Evolutionary conservation across 495 filamentous ascomycete species (phyloP).

Genomic region (Apiosordaria backusii): DNA sequence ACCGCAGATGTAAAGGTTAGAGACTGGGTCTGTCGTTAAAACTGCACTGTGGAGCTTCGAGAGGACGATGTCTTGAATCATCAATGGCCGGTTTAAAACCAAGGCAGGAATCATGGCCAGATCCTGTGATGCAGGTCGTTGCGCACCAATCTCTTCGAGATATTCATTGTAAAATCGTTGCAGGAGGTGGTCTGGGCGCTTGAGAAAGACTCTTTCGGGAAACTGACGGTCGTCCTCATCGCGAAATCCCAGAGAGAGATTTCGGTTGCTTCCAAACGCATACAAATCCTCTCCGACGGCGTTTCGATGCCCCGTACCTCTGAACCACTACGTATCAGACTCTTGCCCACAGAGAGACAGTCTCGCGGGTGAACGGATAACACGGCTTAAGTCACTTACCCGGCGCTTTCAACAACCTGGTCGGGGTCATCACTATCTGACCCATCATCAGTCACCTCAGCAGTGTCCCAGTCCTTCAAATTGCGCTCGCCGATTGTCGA

Average conservation of each 20-base stretch:
- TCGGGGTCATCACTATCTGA: conserved; percentile 41
- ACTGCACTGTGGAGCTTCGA: conserved; percentile 92
- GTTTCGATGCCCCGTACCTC: neutral
- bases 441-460: conserved; percentile 32
- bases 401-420: conserved; percentile 20
- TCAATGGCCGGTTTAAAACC: conserved; percentile 63
- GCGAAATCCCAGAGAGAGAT: conserved; percentile 84
- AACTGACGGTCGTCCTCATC: conserved; percentile 92
- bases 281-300: conserved; percentile 75
- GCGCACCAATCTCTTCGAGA: conserved; percentile 36
- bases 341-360: neutral
- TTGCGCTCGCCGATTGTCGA: conserved; percentile 66
- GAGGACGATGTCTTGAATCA: conserved; percentile 73
- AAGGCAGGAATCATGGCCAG: conserved; percentile 60
- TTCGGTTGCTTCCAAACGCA: conserved; percentile 93
- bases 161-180: conserved; percentile 63
- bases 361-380: neutral
- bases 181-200: conserved; percentile 77
- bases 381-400: conserved; percentile 18
- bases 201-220: conserved; percentile 74
- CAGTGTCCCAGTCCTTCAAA: conserved; percentile 31
- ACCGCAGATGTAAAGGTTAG: conserved; percentile 90
- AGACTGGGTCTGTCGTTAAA: conserved; percentile 81
- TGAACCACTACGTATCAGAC: conserved; percentile 12
- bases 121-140: conserved; percentile 32